Evolutionary conservation across 768 basidiomycete genomes (phyloP).

Genomic region (Obba rivulosa): DNA sequence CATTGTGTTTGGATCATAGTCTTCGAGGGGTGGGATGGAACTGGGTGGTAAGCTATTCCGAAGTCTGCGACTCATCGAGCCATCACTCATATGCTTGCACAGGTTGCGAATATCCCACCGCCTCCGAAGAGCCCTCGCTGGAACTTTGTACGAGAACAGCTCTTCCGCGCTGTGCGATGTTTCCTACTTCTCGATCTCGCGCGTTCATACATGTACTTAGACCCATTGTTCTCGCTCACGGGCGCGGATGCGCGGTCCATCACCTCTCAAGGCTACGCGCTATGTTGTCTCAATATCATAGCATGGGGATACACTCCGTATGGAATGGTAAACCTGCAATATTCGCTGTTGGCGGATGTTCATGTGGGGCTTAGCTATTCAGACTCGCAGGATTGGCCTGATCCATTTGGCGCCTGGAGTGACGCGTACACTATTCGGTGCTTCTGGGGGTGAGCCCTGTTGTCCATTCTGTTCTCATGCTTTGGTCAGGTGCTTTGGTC

Average conservation of each 20-base stretch:
- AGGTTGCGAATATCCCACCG: slow-evolving; percentile 6
- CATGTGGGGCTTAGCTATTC: slow-evolving; percentile 13
- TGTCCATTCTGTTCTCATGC: background rate
- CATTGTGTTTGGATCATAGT: background rate
- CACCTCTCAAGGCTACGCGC: background rate
- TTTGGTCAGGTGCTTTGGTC: background rate
- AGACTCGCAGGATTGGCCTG: slow-evolving; percentile 35
- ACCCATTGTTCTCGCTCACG: slow-evolving; percentile 1
- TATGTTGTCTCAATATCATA: background rate
- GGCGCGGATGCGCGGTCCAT: background rate
- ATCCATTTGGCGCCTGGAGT: slow-evolving; percentile 26
- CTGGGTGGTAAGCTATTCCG: background rate
- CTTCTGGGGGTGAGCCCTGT: slow-evolving; percentile 34
- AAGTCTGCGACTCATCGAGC: no score
- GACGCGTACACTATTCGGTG: slow-evolving; percentile 36
- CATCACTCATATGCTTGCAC: background rate
- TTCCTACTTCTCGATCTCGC: slow-evolving; percentile 5
- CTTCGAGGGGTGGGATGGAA: slow-evolving; percentile 5
- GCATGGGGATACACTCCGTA: background rate
- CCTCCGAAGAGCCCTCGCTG: background rate
- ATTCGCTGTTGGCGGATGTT: slow-evolving; percentile 1
- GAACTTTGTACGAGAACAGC: background rate
- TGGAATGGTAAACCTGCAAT: background rate
- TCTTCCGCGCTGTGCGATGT: background rate
- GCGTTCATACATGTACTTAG: slow-evolving; percentile 4